phyloP scores from a whole-genome alignment of 495 filamentous ascomycete species.

The Hypoxylon rickii region DNA sequence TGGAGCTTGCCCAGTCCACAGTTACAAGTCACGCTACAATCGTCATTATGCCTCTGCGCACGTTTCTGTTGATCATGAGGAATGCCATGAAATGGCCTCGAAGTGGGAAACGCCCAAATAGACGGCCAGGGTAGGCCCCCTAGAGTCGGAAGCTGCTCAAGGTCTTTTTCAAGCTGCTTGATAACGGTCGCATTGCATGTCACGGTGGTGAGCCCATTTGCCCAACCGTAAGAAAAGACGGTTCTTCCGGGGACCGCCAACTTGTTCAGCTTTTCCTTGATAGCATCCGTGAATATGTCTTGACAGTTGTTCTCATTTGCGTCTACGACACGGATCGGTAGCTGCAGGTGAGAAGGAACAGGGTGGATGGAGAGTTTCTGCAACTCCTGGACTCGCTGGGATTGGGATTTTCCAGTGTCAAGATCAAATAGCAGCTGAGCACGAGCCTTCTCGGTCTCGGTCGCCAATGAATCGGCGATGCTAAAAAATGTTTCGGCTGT shows the following conservation, averaged over 20 bases:
- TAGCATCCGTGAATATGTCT: conserved; percentile 6
- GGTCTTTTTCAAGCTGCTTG: conserved; percentile 37
- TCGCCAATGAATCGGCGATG: conserved; percentile 45
- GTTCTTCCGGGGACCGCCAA: conserved; percentile 36
- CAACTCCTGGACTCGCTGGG: conserved; percentile 31
- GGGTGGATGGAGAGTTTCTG: conserved; percentile 34
- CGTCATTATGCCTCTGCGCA: conserved; percentile 34
- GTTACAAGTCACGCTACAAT: conserved; percentile 28
- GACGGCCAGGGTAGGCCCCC: conserved; percentile 31
- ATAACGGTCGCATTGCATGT: conserved; percentile 38
- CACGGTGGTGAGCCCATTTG: conserved; percentile 35
- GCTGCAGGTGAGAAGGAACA: conserved; percentile 32
- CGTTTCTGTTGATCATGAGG: conserved; percentile 25
- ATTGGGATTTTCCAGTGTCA: conserved; percentile 15
- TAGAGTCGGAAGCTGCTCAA: conserved; percentile 29
- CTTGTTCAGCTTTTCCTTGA: conserved; percentile 20
- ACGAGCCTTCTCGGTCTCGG: conserved; percentile 41
- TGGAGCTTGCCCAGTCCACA: conserved; percentile 33
- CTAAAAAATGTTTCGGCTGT: conserved; percentile 44
- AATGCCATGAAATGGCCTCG: conserved; percentile 37
- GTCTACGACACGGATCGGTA: conserved; percentile 36
- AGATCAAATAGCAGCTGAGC: conserved; percentile 40
- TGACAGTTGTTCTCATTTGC: conserved; percentile 21
- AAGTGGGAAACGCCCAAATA: conserved; percentile 38
- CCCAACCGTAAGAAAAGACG: conserved; percentile 40